Evolutionary conservation across 306 rosid genomes (phyloP), one percentile per base, ranked within the genome.

Genomic region (Rosa rugosa): DNA sequence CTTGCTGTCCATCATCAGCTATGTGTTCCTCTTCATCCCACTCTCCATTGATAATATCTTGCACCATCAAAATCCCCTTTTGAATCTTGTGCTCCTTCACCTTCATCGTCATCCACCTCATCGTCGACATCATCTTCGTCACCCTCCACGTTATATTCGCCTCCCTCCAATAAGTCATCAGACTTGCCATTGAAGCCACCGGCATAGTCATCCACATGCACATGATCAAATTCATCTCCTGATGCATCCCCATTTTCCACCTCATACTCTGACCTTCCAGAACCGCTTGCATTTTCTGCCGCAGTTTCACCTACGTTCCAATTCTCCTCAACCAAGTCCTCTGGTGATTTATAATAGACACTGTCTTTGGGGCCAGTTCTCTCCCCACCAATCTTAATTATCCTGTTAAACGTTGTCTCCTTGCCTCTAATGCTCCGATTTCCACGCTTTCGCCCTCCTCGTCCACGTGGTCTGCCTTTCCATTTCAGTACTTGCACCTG

Each of bases 381-480:
- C 69, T 68, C 83, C 12, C 38, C 60, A 70, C 63, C 62, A 51
- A 75, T 69, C 64, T 75, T 63, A 51, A 42, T 76, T 81, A 81
- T 73, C 59, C 49, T 73, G 78, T 87, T 84, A 63, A 84, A 38
- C 63, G 82, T 75, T 63, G 83, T 83, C 82, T 83, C 75, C 82
- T 80, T 80, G 79, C 85, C 83, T 84, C 87, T 87, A 63, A 80
- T 63, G 76, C 88, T 90, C 41, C 81, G 90, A 11, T 84, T 85
- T 47, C 89, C 87, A 4, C 84, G 76, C 5, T 66, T 47, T 62
- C 77, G 86, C 65, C 83, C 86, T 79, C 83, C 89, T 54, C 22
- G 79, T 51, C 78, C 83, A 14, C 83, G 75, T 4, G 84, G 68
- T 74, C 25, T 72, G 46, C 88, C 90, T 84, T 83, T 88, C 92